phyloP scores from a whole-genome alignment of 768 basidiomycete species.

The Termitomyces eurrhizus region DNA sequence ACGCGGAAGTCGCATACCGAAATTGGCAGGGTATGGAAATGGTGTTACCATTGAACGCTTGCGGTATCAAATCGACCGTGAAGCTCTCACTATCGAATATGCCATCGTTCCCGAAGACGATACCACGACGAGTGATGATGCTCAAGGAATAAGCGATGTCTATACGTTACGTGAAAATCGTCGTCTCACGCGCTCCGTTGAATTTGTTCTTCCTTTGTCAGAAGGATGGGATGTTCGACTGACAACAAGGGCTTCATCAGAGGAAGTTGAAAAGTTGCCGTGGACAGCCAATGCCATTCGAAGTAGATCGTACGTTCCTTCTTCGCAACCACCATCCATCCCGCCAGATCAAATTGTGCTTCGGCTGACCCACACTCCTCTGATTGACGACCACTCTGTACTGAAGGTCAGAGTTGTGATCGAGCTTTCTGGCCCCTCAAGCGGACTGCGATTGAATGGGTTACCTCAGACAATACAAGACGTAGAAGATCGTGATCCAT shows the following conservation, averaged over 20 bases:
- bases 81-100: conserved; percentile 81
- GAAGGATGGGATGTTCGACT: conserved; percentile 90
- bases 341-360: conserved; percentile 54
- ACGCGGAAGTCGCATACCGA: conserved; percentile 71
- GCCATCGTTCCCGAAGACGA: conserved; percentile 76
- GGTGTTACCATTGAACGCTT: conserved; percentile 79
- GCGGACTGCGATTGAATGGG: conserved; percentile 84
- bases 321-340: conserved; percentile 25
- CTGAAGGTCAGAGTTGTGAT: conserved; percentile 78
- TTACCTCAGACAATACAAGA: conserved; percentile 64
- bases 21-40: conserved; percentile 73
- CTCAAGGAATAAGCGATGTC: conserved; percentile 60
- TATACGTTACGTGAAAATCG: conserved; percentile 61
- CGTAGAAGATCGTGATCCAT: conserved; percentile 64
- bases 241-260: conserved; percentile 67
- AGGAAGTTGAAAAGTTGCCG: conserved; percentile 65
- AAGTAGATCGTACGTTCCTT: conserved; percentile 31
- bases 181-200: conserved; percentile 70
- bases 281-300: conserved; percentile 66
- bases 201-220: conserved; percentile 71
- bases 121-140: conserved; percentile 27
- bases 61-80: conserved; percentile 77
- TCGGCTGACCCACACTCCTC: conserved; percentile 65
- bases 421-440: conserved; percentile 74
- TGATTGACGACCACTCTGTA: conserved; percentile 71